phyloP scores from a whole-genome alignment of 164 flowering plant species.

The Hamamelis virginiana region DNA sequence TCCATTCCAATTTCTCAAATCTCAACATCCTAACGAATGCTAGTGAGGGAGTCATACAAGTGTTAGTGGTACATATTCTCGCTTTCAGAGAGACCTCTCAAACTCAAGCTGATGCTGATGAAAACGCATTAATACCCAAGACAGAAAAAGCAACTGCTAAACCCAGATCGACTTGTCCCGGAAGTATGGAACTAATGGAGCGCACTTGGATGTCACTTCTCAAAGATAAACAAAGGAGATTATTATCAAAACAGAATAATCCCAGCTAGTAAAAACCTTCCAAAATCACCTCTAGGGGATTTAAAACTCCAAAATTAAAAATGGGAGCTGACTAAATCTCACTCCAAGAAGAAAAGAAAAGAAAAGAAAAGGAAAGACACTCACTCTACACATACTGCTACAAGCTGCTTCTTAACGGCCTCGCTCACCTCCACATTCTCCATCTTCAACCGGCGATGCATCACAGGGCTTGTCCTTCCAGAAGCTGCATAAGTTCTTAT shows the following conservation, averaged over 20 bases:
- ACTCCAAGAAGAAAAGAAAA: no score
- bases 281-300: not conserved
- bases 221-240: not conserved
- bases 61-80: no score
- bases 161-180: no score
- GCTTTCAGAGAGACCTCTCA: no score
- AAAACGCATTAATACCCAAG: no score
- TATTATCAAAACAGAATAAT: not conserved
- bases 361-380: not conserved
- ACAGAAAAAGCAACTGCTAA: no score
- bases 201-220: no score
- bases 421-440: conserved; percentile 77
- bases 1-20: no score
- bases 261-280: not conserved
- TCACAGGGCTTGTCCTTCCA: conserved; percentile 55
- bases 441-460: conserved; percentile 79
- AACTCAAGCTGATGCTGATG: no score
- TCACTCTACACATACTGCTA: conserved; percentile 54
- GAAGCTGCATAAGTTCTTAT: conserved; percentile 81
- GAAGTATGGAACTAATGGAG: no score
- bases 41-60: no score
- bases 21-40: no score
- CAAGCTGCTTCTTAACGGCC: conserved; percentile 59
- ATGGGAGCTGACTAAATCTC: not conserved
- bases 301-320: not conserved